Evolutionary conservation across 2,329 filamentous ascomycete species (phyloP), one percentile per base, ranked within the genome.

Genomic region (Colletotrichum higginsianum): DNA sequence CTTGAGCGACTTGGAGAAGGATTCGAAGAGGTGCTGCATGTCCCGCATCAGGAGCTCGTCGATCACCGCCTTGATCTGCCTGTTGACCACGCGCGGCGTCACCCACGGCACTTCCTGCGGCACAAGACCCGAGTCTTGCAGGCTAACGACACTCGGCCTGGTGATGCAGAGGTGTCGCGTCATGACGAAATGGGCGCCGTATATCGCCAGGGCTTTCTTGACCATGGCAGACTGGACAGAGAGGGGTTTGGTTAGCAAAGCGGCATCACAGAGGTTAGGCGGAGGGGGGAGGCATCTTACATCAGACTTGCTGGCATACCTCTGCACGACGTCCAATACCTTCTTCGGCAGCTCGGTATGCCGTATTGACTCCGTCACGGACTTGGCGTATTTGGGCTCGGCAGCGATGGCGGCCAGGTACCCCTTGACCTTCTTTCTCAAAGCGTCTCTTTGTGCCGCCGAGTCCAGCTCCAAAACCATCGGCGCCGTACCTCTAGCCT

Each of bases 111-210:
- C 79, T 74, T 85, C 82, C 67, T 84, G 82, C 12, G 84, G 83
- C 38, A 87, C 81, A 62, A 86, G 78, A 5, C 82, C 83, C 2
- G 82, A 84, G 18, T 80, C 74, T 30, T 69, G 69, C 5, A 72
- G 50, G 6, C 79, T 78, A 71, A 79, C 75, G 47, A 89, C 78
- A 38, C 84, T 85, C 52, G 80, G 77, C 8, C 77, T 77, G 11
- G 87, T 88, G 44, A 90, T 80, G 77, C 84, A 86, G 26, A 90
- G 82, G 74, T 90, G 88, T 5, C 85, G 84, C 7, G 86, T 85
- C 80, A 90, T 85, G 72, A 89, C 81, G 77, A 88, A 90, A 76
- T 90, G 86, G 83, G 87, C 87, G 53, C 85, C 85, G 78, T 89
- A 88, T 61, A 90, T 86, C 47, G 83, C 83, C 23, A 90, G 81